Evolutionary conservation across 2,329 filamentous ascomycete species (phyloP).

Genomic region (Beauveria rudraprayagi): DNA sequence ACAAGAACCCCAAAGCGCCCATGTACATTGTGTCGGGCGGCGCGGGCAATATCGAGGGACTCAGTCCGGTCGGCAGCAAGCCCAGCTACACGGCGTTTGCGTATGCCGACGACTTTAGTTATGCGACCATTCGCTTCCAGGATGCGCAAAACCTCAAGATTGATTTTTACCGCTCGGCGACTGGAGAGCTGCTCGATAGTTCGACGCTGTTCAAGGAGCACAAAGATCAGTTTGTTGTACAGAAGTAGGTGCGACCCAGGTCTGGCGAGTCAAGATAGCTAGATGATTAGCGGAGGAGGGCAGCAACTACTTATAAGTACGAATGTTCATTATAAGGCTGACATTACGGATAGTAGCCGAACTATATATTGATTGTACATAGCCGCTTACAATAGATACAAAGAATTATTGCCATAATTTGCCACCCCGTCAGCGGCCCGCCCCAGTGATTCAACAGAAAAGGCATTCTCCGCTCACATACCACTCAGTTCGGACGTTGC

Average conservation of each 20-base stretch:
- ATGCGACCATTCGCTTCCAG: slow-evolving; percentile 38
- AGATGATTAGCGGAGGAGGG: neutral
- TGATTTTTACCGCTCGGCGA: slow-evolving; percentile 41
- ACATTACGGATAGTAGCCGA: neutral
- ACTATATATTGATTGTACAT: neutral
- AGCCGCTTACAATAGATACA: neutral
- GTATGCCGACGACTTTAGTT: slow-evolving; percentile 40
- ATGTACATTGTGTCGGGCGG: slow-evolving; percentile 41
- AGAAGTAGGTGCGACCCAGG: neutral
- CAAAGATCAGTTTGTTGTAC: slow-evolving; percentile 32
- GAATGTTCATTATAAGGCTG: neutral
- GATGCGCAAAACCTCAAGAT: slow-evolving; percentile 38
- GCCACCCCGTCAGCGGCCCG: neutral
- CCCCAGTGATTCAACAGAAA: neutral
- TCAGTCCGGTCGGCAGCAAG: slow-evolving; percentile 26
- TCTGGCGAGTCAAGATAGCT: neutral
- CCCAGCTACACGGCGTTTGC: neutral
- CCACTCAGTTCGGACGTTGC: neutral
- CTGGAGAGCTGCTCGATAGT: slow-evolving; percentile 39
- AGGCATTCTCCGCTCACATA: neutral
- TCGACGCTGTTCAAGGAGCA: slow-evolving; percentile 43
- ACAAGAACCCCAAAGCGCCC: slow-evolving; percentile 26
- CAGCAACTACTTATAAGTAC: neutral
- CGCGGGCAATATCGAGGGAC: slow-evolving; percentile 44
- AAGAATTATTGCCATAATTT: neutral